These are phyloP conservation scores for Setomelanomma holmii DNA, from an alignment of 2,329 filamentous ascomycete species.

Conservation along the genomic window DNA sequence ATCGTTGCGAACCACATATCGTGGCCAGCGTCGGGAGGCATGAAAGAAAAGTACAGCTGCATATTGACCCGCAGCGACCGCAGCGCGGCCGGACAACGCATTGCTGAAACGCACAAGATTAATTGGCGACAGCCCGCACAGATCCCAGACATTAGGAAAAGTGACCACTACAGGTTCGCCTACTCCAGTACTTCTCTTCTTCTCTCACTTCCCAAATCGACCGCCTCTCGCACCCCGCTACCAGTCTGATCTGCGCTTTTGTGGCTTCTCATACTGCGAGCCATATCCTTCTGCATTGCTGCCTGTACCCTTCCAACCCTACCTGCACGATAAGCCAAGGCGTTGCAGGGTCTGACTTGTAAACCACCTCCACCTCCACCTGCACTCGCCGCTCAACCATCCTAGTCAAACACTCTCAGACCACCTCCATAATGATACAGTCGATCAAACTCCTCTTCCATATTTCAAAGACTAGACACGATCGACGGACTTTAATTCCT, in stretches of 20 bases:
- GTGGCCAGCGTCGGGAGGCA: conserved; percentile 34
- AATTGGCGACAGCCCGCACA: conserved; percentile 44
- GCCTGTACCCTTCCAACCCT: conserved; percentile 43
- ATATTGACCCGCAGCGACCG: conserved; percentile 46
- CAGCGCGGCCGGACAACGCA: conserved; percentile 46
- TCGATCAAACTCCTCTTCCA: conserved; percentile 45
- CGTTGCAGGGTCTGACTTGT: conserved; percentile 49
- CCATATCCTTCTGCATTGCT: conserved; percentile 49
- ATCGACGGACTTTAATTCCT: conserved; percentile 42
- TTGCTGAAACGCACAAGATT: conserved; percentile 45
- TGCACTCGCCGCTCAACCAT: conserved; percentile 42
- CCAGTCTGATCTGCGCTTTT: conserved; percentile 38
- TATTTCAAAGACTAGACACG: conserved; percentile 39
- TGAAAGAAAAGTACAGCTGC: conserved; percentile 41
- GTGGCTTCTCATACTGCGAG: conserved; percentile 46
- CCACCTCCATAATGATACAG: conserved; percentile 51
- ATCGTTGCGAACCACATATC: conserved; percentile 48
- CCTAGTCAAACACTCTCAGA: conserved; percentile 38
- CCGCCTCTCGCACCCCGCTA: conserved; percentile 35
- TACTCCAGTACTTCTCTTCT: conserved; percentile 36
- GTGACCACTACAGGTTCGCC: conserved; percentile 44
- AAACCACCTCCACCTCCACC: conserved; percentile 43
- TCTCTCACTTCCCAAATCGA: conserved; percentile 37
- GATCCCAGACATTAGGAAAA: conserved; percentile 41
- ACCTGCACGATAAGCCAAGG: conserved; percentile 49